phyloP scores from a whole-genome alignment of 2,329 filamentous ascomycete genomes.

The Fusarium concolor region DNA sequence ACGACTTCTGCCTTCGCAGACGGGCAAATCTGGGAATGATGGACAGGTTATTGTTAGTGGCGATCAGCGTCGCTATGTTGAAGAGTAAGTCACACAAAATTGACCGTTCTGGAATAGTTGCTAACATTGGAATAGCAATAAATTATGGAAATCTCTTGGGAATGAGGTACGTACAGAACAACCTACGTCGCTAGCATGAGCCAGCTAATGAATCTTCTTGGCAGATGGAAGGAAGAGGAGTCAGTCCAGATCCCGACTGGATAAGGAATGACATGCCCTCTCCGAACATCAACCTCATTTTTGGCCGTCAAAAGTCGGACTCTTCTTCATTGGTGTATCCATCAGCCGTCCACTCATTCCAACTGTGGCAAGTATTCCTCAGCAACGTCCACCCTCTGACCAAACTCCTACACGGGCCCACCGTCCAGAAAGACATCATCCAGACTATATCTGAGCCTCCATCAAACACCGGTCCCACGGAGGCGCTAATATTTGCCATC shows the following conservation, averaged over 20 bases:
- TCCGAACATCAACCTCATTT: background rate
- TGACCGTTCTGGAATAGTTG: background rate
- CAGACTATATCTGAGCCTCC: background rate
- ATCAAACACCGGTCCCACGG: background rate
- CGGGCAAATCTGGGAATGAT: background rate
- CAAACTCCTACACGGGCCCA: background rate
- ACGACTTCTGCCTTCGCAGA: background rate
- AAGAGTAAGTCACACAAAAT: background rate
- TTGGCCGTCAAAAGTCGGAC: background rate
- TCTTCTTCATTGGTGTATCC: background rate
- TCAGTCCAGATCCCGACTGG: background rate
- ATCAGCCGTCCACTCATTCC: constrained; percentile 1
- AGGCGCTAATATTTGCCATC: background rate
- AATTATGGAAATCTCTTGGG: background rate
- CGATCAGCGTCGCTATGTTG: background rate
- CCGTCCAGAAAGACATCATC: constrained; percentile 2
- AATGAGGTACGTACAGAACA: background rate
- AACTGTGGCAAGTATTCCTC: background rate
- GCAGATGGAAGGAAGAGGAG: background rate
- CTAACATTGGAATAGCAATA: background rate
- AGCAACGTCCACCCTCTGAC: constrained; percentile 3
- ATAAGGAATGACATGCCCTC: background rate
- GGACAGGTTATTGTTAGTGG: constrained; percentile 1
- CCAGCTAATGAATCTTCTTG: background rate
- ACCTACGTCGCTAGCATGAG: no score